Evolutionary conservation across 805 yeast genomes (phyloP), one percentile per base, ranked within the genome.

Genomic region (Saturnispora halmiae): DNA sequence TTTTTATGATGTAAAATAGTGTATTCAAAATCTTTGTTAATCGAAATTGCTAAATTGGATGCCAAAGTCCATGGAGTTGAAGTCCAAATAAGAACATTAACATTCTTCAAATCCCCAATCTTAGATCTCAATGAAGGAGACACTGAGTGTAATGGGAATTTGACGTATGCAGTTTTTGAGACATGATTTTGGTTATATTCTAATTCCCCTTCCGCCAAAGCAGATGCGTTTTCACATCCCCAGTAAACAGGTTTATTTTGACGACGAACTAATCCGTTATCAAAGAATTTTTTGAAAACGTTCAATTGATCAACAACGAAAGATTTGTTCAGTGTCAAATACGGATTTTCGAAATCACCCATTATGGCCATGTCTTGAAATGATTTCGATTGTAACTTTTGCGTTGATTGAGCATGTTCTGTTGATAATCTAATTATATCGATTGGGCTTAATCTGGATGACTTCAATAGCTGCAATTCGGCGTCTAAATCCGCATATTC

Each of bases 41-140:
- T 69, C 34, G 92, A 79, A 32, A 92, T 75, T 0, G 96, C 96
- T 46, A 72, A 69, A 55, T 92, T 92, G 0, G 95, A 79, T 4
- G 85, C 83, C 25, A 92, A 67, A 0, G 99, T 92, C 99, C 99
- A 92, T 0, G 98, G 96, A 1, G 98, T 92, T 1, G 96, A 88
- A 0, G 99, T 92, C 99, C 99, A 92, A 42, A 92, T 85, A 46
- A 83, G 53, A 6, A 68, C 71, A 18, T 46, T 39, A 1, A 68
- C 26, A 13, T 35, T 25, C 3, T 34, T 32, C 11, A 40, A 29
- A 4, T 36, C 31, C 8, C 21, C 35, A 2, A 42, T 13, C 4
- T 59, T 38, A 2, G 44, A 43, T 4, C 46, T 40, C 1, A 67
- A 53, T 1, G 53, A 46, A 0, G 50, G 50, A 0, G 61, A 46